Conservation (phyloP, 768 basidiomycete species). For the Dacryopinax primogenitus region DNA sequence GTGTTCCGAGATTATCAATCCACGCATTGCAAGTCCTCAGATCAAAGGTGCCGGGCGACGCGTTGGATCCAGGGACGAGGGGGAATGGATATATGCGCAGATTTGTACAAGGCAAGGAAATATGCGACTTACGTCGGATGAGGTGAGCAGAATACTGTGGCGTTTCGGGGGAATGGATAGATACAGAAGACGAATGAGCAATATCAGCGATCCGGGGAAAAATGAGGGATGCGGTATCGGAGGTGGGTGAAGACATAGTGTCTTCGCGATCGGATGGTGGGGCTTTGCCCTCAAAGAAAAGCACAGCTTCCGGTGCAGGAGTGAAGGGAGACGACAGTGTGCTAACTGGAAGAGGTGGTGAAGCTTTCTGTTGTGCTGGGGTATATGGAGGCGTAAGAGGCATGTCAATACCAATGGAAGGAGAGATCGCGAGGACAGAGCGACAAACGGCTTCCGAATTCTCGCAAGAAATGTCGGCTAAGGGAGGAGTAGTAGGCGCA, state of each 20-base stretch:
- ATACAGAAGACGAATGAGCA: neutral
- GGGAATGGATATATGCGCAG: neutral
- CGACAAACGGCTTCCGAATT: neutral
- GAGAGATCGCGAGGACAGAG: neutral
- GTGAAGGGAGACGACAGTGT: neutral
- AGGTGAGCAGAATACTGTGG: neutral
- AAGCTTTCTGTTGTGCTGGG: neutral
- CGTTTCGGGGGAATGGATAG: neutral
- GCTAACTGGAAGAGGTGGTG: neutral
- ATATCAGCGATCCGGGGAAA: neutral
- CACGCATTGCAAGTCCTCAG: neutral
- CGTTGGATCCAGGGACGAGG: neutral
- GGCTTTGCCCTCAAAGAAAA: no score
- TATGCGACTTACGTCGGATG: neutral
- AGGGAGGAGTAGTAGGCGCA: neutral
- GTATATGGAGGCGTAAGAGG: neutral
- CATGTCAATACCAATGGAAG: neutral
- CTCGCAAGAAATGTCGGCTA: neutral
- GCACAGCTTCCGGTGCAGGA: no score
- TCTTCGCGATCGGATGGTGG: neutral
- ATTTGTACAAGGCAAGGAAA: neutral
- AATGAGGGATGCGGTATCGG: neutral
- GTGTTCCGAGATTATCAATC: neutral
- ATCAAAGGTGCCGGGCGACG: neutral
- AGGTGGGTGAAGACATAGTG: neutral